phyloP scores from a whole-genome alignment of 257 asterid species.

The Salvia splendens region DNA sequence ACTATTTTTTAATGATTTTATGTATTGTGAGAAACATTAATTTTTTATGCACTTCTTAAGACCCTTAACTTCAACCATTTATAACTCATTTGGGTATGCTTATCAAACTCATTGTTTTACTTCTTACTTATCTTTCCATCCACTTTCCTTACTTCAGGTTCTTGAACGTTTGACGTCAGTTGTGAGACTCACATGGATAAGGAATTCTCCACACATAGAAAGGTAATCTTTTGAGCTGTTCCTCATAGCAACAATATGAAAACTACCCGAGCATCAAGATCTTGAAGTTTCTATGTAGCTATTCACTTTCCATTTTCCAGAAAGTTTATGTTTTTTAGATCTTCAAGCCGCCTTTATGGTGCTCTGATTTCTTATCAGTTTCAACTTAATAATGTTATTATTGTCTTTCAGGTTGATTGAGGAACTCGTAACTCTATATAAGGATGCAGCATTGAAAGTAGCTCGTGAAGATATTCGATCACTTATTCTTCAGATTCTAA shows the following conservation, averaged over 20 bases:
- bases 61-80: background rate
- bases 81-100: conserved; percentile 4
- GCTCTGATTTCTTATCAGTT: conserved; percentile 4
- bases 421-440: conserved; percentile 75
- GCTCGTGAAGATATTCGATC: conserved; percentile 73
- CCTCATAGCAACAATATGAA: conserved; percentile 18
- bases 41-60: background rate
- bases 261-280: background rate
- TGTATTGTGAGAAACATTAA: background rate
- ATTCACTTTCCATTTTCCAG: conserved; percentile 6
- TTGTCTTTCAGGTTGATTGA: conserved; percentile 68
- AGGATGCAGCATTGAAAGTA: conserved; percentile 76
- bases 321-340: background rate
- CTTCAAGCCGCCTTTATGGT: background rate
- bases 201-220: conserved; percentile 68
- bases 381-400: conserved; percentile 11
- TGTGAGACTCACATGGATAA: conserved; percentile 77
- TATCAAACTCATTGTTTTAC: conserved; percentile 8
- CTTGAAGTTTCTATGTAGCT: background rate
- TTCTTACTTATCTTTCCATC: conserved; percentile 23
- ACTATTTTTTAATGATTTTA: conserved; percentile 13
- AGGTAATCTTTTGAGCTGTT: conserved; percentile 46
- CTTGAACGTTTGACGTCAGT: conserved; percentile 60
- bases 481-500: conserved; percentile 56
- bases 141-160: conserved; percentile 51